phyloP scores from a whole-genome alignment of 805 yeast genomes.

The Kodamaea nitidulidarum region DNA sequence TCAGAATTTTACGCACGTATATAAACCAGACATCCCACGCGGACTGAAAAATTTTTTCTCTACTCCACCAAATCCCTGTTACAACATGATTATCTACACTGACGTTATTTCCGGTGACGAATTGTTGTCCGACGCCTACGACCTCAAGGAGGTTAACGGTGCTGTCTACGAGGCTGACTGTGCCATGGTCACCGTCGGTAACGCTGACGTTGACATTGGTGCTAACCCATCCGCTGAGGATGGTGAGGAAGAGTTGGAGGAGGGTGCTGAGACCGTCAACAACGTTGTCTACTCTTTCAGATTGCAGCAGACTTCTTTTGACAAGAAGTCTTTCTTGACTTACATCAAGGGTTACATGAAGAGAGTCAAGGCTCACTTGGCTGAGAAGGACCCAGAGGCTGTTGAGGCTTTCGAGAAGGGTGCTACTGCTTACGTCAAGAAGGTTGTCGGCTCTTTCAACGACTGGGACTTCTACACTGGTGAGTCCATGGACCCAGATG shows the following conservation, averaged over 20 bases:
- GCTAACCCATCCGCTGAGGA: conserved; percentile 99
- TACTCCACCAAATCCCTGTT: conserved; percentile 5
- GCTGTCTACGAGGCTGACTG: conserved; percentile 97
- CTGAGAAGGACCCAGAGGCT: conserved; percentile 84
- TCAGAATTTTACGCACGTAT: background rate
- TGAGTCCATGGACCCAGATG: conserved; percentile 99
- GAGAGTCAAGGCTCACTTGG: conserved; percentile 84
- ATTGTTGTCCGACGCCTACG: conserved; percentile 96
- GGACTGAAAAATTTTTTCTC: conserved; percentile 6
- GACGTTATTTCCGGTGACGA: conserved; percentile 95
- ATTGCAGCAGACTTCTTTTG: conserved; percentile 91
- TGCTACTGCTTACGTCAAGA: conserved; percentile 93
- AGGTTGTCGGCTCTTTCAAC: conserved; percentile 89
- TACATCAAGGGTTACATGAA: conserved; percentile 99
- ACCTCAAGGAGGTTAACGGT: conserved; percentile 76
- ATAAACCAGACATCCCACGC: conserved; percentile 4
- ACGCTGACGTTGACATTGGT: conserved; percentile 96
- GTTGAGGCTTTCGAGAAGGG: conserved; percentile 94
- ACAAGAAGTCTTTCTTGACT: conserved; percentile 94
- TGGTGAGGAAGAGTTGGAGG: conserved; percentile 79
- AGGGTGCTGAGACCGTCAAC: conserved; percentile 88
- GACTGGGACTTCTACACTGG: conserved; percentile 99
- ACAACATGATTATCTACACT: conserved; percentile 39
- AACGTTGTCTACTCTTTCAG: conserved; percentile 98
- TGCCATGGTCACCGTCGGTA: conserved; percentile 81